phyloP scores from a whole-genome alignment of 768 basidiomycete species.

The Termitomyces titanicus region DNA sequence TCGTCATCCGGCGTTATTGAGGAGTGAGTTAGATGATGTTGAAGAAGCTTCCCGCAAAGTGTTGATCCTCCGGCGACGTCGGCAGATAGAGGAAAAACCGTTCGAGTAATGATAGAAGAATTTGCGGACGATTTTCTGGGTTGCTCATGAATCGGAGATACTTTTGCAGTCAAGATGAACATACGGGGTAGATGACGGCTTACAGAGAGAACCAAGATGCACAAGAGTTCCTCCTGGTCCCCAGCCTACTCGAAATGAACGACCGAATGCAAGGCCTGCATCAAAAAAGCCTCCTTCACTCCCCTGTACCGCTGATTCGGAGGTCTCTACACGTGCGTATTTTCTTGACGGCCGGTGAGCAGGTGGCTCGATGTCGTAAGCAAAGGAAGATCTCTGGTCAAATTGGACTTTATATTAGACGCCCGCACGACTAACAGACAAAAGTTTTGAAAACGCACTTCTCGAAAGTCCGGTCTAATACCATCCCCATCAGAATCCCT shows the following conservation, averaged over 20 bases:
- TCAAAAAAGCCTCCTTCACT: conserved; percentile 69
- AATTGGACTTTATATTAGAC: conserved; percentile 1
- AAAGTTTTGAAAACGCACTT: conserved; percentile 35
- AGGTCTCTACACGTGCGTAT: conserved; percentile 69
- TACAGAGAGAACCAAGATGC: conserved; percentile 73
- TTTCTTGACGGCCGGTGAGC: conserved; percentile 75
- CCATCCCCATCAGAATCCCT: conserved; percentile 77
- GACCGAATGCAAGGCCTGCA: conserved; percentile 80
- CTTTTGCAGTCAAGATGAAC: conserved; percentile 21
- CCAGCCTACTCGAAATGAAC: conserved; percentile 90
- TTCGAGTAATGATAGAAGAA: conserved; percentile 54
- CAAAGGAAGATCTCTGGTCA: conserved; percentile 76
- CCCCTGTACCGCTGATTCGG: conserved; percentile 61
- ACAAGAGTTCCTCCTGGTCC: conserved; percentile 76
- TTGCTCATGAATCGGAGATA: conserved; percentile 2
- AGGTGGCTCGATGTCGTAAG: conserved; percentile 62
- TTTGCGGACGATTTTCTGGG: conserved; percentile 54
- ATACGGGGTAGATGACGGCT: conserved; percentile 50
- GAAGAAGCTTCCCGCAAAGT: conserved; percentile 60
- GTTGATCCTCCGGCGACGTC: conserved; percentile 28
- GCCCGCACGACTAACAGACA: background rate
- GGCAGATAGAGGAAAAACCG: conserved; percentile 40
- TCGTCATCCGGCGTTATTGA: conserved; percentile 68
- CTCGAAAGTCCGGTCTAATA: conserved; percentile 53
- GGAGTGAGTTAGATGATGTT: conserved; percentile 74